phyloP scores from a whole-genome alignment of 345 rosid genomes.

The Conringia planisiliqua region DNA sequence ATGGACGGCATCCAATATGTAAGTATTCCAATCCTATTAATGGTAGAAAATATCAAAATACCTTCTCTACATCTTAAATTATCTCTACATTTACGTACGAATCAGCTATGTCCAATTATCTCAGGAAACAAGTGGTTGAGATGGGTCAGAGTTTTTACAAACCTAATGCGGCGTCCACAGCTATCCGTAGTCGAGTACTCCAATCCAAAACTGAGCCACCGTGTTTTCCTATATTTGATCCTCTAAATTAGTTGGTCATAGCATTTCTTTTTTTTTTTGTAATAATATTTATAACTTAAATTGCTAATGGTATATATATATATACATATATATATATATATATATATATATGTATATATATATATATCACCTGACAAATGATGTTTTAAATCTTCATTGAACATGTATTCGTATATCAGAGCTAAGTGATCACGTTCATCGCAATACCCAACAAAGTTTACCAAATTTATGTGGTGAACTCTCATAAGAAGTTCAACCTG shows the following conservation, averaged over 20 bases:
- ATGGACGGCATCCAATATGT: background rate
- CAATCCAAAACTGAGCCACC: conserved; percentile 19
- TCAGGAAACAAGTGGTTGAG: background rate
- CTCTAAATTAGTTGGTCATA: background rate
- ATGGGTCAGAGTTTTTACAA: background rate
- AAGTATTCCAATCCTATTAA: conserved; percentile 1
- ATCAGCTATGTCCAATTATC: background rate
- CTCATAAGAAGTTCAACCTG: conserved; percentile 38
- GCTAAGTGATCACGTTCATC: conserved; percentile 30
- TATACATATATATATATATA: too few species aligned
- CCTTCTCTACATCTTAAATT: background rate
- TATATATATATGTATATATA: too few species aligned
- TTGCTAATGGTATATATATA: background rate
- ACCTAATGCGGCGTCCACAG: conserved; percentile 31
- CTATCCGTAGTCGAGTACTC: conserved; percentile 38
- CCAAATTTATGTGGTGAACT: conserved; percentile 44
- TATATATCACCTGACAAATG: conserved; percentile 6
- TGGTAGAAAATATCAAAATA: too few species aligned
- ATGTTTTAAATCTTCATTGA: conserved; percentile 23
- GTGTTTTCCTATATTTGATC: background rate
- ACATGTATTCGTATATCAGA: conserved; percentile 37
- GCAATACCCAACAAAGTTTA: conserved; percentile 38
- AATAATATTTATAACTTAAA: background rate
- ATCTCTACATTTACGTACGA: background rate
- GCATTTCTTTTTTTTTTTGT: too few species aligned